Conservation (phyloP, 495 filamentous ascomycete species). For the Sporormia fimetaria region DNA sequence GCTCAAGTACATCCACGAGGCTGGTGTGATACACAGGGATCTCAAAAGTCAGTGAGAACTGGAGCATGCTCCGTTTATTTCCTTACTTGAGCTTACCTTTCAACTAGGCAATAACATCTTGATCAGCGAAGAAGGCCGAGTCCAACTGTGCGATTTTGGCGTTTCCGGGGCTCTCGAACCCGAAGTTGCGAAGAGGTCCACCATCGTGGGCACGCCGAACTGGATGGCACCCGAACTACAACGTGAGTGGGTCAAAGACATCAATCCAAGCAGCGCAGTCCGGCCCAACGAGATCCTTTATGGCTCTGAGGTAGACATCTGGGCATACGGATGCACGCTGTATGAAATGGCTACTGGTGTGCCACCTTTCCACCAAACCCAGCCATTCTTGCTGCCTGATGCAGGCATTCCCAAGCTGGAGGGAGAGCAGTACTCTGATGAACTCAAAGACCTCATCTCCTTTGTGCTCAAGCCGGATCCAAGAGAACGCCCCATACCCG, state of each 20-base stretch:
- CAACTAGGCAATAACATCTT: conserved; percentile 70
- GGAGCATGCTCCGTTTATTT: too few species aligned
- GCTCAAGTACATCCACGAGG: conserved; percentile 75
- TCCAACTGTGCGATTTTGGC: conserved; percentile 94
- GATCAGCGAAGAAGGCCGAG: conserved; percentile 70
- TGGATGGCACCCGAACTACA: conserved; percentile 84
- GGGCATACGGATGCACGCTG: conserved; percentile 86
- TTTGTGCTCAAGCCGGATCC: conserved; percentile 72
- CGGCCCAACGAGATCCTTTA: conserved; percentile 37
- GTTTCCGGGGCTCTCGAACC: conserved; percentile 80
- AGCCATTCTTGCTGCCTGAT: conserved; percentile 22
- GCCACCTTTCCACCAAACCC: conserved; percentile 44
- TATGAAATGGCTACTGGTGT: conserved; percentile 86
- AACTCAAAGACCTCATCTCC: conserved; percentile 63
- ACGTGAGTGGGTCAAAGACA: conserved; percentile 24
- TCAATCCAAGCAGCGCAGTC: conserved; percentile 9
- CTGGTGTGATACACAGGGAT: conserved; percentile 90
- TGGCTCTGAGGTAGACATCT: conserved; percentile 72
- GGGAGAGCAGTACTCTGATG: conserved; percentile 62
- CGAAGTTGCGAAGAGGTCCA: conserved; percentile 73
- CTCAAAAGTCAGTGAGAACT: conserved; percentile 73
- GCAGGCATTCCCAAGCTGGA: conserved; percentile 51
- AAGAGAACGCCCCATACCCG: conserved; percentile 57
- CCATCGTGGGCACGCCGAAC: conserved; percentile 86
- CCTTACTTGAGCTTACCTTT: not conserved